Conservation (phyloP, 2,329 filamentous ascomycete genomes). For the Esteya vermicola region DNA sequence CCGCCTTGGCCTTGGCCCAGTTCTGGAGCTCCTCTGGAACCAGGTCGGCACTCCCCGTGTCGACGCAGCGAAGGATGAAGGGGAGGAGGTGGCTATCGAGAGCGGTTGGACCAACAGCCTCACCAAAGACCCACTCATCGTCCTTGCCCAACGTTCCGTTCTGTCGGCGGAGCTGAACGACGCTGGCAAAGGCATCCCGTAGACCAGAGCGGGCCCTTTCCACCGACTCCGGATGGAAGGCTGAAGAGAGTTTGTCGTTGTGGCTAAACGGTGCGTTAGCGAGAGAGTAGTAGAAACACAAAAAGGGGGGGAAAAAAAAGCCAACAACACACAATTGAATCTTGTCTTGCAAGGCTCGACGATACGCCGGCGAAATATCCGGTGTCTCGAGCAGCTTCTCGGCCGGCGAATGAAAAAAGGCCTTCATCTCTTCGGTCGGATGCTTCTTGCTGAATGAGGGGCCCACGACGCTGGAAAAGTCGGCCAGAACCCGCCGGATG, state of each 20-base stretch:
- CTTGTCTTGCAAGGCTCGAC: background rate
- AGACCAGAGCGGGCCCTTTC: background rate
- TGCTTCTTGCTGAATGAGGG: background rate
- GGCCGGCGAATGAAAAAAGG: background rate
- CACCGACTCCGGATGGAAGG: background rate
- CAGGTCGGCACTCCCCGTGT: background rate
- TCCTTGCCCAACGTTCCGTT: background rate
- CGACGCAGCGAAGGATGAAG: background rate
- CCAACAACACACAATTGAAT: background rate
- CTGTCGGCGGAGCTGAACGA: background rate
- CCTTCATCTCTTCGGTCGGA: background rate
- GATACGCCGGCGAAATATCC: background rate
- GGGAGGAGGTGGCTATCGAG: conserved; percentile 1
- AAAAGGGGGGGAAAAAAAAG: background rate
- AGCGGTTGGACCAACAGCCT: background rate
- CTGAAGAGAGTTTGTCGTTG: background rate
- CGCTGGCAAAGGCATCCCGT: background rate
- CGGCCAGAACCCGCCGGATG: background rate
- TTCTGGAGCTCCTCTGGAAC: background rate
- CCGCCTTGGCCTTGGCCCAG: background rate
- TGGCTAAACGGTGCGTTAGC: background rate
- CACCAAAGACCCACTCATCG: background rate
- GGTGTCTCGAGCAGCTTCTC: background rate
- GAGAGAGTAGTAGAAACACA: background rate
- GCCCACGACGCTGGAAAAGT: background rate